These are phyloP conservation scores for Bacidia gigantensis DNA, from an alignment of 495 filamentous ascomycete species.

Conservation along the genomic window DNA sequence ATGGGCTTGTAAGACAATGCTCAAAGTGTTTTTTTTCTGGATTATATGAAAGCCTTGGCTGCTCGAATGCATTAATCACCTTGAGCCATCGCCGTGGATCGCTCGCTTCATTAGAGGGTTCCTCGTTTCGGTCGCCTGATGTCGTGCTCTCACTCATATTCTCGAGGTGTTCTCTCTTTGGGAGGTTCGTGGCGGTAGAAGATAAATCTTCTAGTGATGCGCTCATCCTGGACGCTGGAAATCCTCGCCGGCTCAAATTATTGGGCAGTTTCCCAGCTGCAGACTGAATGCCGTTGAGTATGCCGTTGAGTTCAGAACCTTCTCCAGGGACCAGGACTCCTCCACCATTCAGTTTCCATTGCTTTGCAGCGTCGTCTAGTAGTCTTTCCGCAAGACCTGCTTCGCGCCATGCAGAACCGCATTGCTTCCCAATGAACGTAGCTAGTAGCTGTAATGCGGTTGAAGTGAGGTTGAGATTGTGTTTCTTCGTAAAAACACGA, in stretches of 20 bases:
- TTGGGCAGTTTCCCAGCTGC: conserved; percentile 28
- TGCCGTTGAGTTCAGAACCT: conserved; percentile 55
- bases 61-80: conserved; percentile 65
- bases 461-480: conserved; percentile 86
- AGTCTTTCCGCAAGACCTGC: conserved; percentile 86
- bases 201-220: not conserved
- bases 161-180: no score
- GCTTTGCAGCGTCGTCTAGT: conserved; percentile 76
- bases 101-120: conserved; percentile 24
- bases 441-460: conserved; percentile 73
- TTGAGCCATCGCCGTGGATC: conserved; percentile 69
- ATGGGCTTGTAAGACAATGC: conserved; percentile 49
- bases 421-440: conserved; percentile 79
- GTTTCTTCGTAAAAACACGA: conserved; percentile 92
- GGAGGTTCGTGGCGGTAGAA: no score
- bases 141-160: no score
- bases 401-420: conserved; percentile 91
- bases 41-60: conserved; percentile 78
- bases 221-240: not conserved
- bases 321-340: conserved; percentile 79
- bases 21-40: conserved; percentile 85
- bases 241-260: not conserved
- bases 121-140: conserved; percentile 42
- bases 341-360: conserved; percentile 72
- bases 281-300: conserved; percentile 67